Percentiles rank a stretch among this genome's conserved stretches.
Evolutionary conservation across 179 eudicot genomes (phyloP).

Genomic region (Pouteria campechiana): DNA sequence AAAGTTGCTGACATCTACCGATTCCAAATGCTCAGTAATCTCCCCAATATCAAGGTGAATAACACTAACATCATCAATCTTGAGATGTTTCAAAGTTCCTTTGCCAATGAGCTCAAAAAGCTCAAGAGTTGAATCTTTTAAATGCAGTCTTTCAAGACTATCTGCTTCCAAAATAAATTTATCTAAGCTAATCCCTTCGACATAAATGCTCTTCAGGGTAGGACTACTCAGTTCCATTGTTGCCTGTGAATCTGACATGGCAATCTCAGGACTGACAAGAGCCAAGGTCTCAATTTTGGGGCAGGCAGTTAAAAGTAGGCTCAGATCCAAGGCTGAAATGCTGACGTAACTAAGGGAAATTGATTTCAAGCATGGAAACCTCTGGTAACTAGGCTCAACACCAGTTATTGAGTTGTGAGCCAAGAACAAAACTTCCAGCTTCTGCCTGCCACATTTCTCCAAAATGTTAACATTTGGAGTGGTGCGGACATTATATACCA

Average conservation of each 20-base stretch:
- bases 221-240: conserved; percentile 59
- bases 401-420: conserved; percentile 68
- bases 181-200: conserved; percentile 82
- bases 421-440: conserved; percentile 52
- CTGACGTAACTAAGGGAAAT: conserved; percentile 72
- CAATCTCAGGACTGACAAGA: conserved; percentile 57
- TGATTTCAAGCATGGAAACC: conserved; percentile 59
- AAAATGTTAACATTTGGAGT: conserved; percentile 67
- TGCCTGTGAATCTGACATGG: conserved; percentile 69
- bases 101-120: conserved; percentile 53
- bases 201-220: conserved; percentile 51
- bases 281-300: conserved; percentile 52
- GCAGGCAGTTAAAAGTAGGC: conserved; percentile 67
- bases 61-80: conserved; percentile 67
- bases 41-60: conserved; percentile 71
- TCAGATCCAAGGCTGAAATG: conserved; percentile 79
- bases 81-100: conserved; percentile 47
- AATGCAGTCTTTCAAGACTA: conserved; percentile 66
- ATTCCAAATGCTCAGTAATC: conserved; percentile 52
- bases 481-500: conserved; percentile 59
- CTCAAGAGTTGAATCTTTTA: conserved; percentile 74
- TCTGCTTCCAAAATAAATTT: conserved; percentile 80
- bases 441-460: conserved; percentile 71
- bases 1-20: conserved; percentile 65
- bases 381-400: conserved; percentile 74